phyloP scores from a whole-genome alignment of 805 yeast genomes.

The Starmerella cellae region DNA sequence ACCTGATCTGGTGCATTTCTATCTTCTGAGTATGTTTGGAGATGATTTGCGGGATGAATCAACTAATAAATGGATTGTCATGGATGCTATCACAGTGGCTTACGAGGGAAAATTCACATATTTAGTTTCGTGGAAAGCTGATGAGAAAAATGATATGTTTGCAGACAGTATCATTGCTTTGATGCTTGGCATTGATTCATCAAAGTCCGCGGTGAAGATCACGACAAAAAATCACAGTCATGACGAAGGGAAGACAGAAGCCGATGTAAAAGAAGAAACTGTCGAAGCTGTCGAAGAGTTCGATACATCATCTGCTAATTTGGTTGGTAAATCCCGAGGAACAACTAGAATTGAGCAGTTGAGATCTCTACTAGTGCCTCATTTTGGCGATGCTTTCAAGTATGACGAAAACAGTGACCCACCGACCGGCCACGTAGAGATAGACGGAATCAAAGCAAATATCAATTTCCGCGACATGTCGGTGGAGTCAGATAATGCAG shows the following conservation, averaged over 20 bases:
- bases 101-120: conserved; percentile 37
- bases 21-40: conserved; percentile 91
- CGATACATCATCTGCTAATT: neutral
- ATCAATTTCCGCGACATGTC: conserved; percentile 51
- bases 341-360: conserved; percentile 39
- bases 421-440: conserved; percentile 42
- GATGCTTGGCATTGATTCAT: conserved; percentile 77
- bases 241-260: conserved; percentile 12
- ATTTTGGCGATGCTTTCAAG: conserved; percentile 67
- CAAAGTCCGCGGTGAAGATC: conserved; percentile 87
- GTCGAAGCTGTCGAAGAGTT: conserved; percentile 12
- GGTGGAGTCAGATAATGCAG: conserved; percentile 62
- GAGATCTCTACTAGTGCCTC: conserved; percentile 54
- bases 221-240: conserved; percentile 40
- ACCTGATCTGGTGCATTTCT: conserved; percentile 72
- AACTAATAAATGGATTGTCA: conserved; percentile 33
- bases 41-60: conserved; percentile 37
- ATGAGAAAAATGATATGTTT: conserved; percentile 75
- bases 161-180: conserved; percentile 92
- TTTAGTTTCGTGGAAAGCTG: conserved; percentile 81
- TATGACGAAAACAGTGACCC: conserved; percentile 24
- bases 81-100: conserved; percentile 48
- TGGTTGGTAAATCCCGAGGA: conserved; percentile 11
- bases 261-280: conserved; percentile 9
- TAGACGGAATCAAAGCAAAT: conserved; percentile 64